Base-by-base conservation (phyloP, 2,329 filamentous ascomycete species). In the Fusarium brevicatenulatum region DNA sequence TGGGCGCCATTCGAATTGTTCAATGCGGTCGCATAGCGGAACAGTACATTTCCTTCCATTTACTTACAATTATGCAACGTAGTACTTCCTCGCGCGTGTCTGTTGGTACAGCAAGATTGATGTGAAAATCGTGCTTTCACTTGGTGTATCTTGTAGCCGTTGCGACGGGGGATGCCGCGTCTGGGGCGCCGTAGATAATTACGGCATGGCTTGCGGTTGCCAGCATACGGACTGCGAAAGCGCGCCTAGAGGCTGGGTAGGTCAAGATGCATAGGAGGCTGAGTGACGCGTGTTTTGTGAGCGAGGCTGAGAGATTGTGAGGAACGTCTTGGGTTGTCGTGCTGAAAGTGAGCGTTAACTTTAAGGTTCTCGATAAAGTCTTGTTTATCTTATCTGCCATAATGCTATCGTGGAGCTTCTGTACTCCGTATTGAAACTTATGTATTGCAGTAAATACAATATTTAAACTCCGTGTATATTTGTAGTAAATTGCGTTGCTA, bases 401-500 rank as follows among this genome's bases (percentile, higher is more conserved):
- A 15, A 32, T 32, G 28, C 21, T 12, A 7, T n/a, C 9, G 3
- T 32, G 15, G 46, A 15, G n/a, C n/a, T n/a, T n/a, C n/a, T n/a
- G n/a, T n/a, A n/a, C n/a, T n/a, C n/a, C n/a, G n/a, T 7, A 44
- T 13, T 9, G 1, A 4, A 44, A 4, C 12, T 21, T 11, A 30
- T 21, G 30, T 3, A 25, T 8, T 15, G 13, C 11, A 15, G n/a
- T 30, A 9, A 13, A 23, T 9, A 59, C 32, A 1, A 4, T 1
- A 1, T 8, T 11, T 2, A 32, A 37, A 10, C 18, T 25, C 36
- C 8, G 2, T 6, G 8, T 2, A 34, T 7, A 34, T 7, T 34
- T 34, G 2, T 2, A 5, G 32, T 15, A 34, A 5, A 32, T 12
- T 32, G 6, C 11, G 2, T 12, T 4, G 0, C 16, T 11, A 28